Evolutionary conservation across 2,329 filamentous ascomycete genomes (phyloP), one percentile per base, ranked within the genome.

Genomic region (Pyrenochaeta sp.): DNA sequence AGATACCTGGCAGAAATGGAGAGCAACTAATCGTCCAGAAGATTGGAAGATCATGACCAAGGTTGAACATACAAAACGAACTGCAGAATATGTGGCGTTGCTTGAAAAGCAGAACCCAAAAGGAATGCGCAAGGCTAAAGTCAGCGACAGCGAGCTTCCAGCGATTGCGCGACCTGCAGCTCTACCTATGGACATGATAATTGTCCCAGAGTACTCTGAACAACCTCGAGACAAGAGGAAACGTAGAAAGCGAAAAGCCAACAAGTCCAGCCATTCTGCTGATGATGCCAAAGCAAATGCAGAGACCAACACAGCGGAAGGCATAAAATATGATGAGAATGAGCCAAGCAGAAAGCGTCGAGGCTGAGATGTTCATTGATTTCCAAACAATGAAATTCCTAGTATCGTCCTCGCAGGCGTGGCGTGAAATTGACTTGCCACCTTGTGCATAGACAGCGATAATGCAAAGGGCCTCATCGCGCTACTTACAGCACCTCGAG

Each of bases 41-140:
- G 46, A 68, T 41, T 75, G 73, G 73, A 74, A 64, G 35, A 55
- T 74, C n/a, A 67, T 74, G 68, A 73, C 68, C 27, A 74, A 73
- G 48, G 60, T 69, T 1, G 72, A 75, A 40, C 69, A 74, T 46
- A 65, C 63, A 30, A 68, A 58, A 42, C 66, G 71, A 23, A 72
- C 66, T 2, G 60, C 64, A 6, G 70, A 74, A 51, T 74, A 75
- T 50, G 10, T 68, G 7, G 62, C 61, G 2, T 20, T 73, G 21
- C 60, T 72, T 7, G 48, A 63, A 42, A 57, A 59, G 27, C 57
- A 64, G 40, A 68, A 71, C 17, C 59, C 59, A 1, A 53, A 44
- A 29, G 55, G 58, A 17, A 65, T 64, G 62, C 57, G 60, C 29
- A 63, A 49, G 17, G 29, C 18, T 1, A 45, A 31, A 14, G 18